Base-by-base conservation (phyloP, 805 yeast species). In the Ogataea methanolica region DNA sequence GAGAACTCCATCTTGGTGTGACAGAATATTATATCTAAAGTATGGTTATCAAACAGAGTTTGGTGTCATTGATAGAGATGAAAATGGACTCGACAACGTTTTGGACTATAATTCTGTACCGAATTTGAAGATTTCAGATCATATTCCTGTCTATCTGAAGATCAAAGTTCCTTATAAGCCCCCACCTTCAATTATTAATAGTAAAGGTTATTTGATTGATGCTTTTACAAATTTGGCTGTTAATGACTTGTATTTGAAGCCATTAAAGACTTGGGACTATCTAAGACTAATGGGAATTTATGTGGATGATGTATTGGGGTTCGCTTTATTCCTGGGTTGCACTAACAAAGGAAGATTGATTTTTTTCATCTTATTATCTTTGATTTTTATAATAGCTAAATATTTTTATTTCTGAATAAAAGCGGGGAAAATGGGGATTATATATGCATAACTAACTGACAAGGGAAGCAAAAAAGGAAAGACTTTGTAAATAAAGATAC, bases 1-100 rank as follows among this genome's bases (percentile, higher is more conserved):
- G 54, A 71, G 97, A 46, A 68, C 70, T 1, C 95, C 97, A 0
- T 83, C 96, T 6, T 91, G 96, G 96, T 90, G 97, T 65, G 98
- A 91, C 62, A 68, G 98, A 45, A 78, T 91, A 6, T 62, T 91
- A 41, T 88, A 70, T 57, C 76, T 77, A 46, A 60, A 71, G 1
- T 78, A 82, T 22, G 63, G 65, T 48, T 54, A 61, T 7, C 45
- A 51, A 5, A 15, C 17, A 11, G 33, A 48, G 15, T 47, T 51
- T 21, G 47, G 38, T n/a, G 19, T 33, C 8, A 21, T 15, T 16
- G n/a, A 14, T 33, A 5, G 11, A 11, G n/a, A 34, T 34, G 5
- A 11, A 19, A 15, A n/a, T 22, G 26, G 31, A 2, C 5, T 12
- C 9, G 17, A 34, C 6, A 29, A 26, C 8, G 49, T 79, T 1